Conservation (phyloP, 768 basidiomycete genomes). For the Boletus reticuloceps region DNA sequence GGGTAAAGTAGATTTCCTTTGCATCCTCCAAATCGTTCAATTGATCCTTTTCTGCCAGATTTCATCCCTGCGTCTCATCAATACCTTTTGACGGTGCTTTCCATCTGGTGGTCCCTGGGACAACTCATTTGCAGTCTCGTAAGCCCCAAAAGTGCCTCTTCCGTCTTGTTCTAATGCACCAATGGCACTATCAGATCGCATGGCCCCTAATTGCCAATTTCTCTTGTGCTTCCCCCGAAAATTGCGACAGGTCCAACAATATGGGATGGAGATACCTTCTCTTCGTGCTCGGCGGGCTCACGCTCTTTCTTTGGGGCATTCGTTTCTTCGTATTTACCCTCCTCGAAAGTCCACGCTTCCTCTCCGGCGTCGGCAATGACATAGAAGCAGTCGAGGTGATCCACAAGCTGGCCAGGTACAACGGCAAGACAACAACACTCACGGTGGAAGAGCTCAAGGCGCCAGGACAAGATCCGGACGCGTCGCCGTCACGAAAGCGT, state of each 20-base stretch:
- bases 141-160: conserved; percentile 4
- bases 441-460: conserved; percentile 44
- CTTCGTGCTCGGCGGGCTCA: conserved; percentile 51
- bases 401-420: conserved; percentile 49
- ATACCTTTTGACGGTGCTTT: conserved; percentile 55
- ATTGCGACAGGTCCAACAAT: conserved; percentile 44
- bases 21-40: neutral
- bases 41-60: conserved; percentile 34
- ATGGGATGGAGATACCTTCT: conserved; percentile 68
- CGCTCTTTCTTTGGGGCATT: conserved; percentile 49
- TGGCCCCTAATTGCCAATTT: conserved; percentile 60
- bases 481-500: conserved; percentile 16
- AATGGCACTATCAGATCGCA: conserved; percentile 38
- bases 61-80: conserved; percentile 53
- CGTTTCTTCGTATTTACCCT: conserved; percentile 54
- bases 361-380: conserved; percentile 52
- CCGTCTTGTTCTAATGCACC: neutral
- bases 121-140: conserved; percentile 50
- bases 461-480: conserved; percentile 20
- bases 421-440: conserved; percentile 41
- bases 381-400: conserved; percentile 48
- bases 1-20: conserved; percentile 27
- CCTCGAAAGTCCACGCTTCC: conserved; percentile 57
- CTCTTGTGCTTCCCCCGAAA: conserved; percentile 39
- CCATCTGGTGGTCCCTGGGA: conserved; percentile 60